Evolutionary conservation across 192 early-diverging fungal species (phyloP).

Genomic region (Coemansia sp.): DNA sequence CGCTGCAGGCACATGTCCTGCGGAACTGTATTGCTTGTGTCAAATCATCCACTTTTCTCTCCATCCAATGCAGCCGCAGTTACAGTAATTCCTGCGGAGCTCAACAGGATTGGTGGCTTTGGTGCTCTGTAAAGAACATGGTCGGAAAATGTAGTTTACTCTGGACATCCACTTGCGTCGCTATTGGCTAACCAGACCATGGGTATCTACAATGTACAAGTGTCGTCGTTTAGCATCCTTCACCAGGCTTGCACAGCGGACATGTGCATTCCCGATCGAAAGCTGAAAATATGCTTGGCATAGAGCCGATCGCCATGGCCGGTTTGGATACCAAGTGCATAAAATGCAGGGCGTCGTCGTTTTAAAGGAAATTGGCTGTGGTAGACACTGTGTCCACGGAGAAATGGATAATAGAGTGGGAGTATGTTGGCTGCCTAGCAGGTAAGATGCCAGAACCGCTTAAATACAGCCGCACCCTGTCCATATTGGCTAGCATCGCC

Average conservation of each 20-base stretch:
- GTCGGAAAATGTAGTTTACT: too few species aligned
- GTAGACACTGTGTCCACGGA: not conserved
- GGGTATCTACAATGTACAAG: conserved; percentile 14
- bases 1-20: not conserved
- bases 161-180: too few species aligned
- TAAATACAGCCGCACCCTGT: not conserved
- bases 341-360: too few species aligned
- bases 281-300: not conserved
- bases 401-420: not conserved
- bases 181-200: not conserved
- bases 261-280: conserved; percentile 36
- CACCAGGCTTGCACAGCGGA: conserved; percentile 26
- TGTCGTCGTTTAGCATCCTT: conserved; percentile 6
- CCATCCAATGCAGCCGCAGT: too few species aligned
- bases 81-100: too few species aligned
- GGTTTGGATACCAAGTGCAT: not conserved
- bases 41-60: too few species aligned
- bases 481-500: not conserved
- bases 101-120: too few species aligned
- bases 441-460: not conserved
- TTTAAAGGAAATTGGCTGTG: not conserved
- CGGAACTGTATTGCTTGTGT: not conserved
- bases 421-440: not conserved
- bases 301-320: not conserved
- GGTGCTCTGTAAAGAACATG: too few species aligned